phyloP scores from a whole-genome alignment of 179 eudicot species.

The Spergularia azorica region DNA sequence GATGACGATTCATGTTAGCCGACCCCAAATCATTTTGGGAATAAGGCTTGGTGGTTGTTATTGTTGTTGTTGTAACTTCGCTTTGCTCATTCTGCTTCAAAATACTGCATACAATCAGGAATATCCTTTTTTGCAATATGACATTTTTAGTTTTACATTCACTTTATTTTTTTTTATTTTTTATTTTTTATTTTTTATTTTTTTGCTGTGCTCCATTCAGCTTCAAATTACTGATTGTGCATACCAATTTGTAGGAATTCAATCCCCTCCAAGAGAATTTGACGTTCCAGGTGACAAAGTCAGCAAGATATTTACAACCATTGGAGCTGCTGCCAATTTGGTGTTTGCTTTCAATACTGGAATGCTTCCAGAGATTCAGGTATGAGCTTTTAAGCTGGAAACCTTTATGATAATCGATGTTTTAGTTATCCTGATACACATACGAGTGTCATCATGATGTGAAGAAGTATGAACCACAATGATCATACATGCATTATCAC shows the following conservation, averaged over 20 bases:
- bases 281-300: slow-evolving; percentile 38
- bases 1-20: too few species aligned
- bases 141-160: too few species aligned
- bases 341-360: slow-evolving; percentile 74
- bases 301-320: slow-evolving; percentile 50
- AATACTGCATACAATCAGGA: too few species aligned
- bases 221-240: slow-evolving; percentile 7
- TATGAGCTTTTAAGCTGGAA: slow-evolving; percentile 12
- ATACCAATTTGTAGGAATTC: slow-evolving; percentile 39
- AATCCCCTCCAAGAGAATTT: slow-evolving; percentile 58
- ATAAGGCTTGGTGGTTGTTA: too few species aligned
- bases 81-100: not conserved
- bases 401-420: not conserved
- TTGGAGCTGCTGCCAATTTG: slow-evolving; percentile 70
- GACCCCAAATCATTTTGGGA: too few species aligned
- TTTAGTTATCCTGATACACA: not conserved
- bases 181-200: too few species aligned
- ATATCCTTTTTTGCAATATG: too few species aligned
- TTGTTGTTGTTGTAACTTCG: too few species aligned
- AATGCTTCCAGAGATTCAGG: slow-evolving; percentile 89
- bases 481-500: too few species aligned
- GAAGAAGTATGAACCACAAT: too few species aligned
- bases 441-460: too few species aligned
- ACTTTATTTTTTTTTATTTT: too few species aligned
- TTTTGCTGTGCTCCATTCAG: not conserved